phyloP scores from a whole-genome alignment of 208 protist species.

The Trypanosoma lewisi region DNA sequence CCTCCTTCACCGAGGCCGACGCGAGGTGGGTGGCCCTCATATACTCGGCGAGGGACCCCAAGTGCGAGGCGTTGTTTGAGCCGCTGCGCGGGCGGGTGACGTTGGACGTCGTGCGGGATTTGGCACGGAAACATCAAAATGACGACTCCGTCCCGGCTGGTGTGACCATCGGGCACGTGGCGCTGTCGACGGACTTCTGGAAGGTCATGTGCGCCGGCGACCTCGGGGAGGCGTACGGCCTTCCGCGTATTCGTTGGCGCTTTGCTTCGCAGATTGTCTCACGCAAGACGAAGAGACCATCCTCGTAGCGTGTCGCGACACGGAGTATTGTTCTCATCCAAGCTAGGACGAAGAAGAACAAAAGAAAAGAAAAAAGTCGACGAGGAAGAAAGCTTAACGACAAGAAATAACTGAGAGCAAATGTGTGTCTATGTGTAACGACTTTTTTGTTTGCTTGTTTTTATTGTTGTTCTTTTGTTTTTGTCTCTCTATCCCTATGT shows the following conservation, averaged over 20 bases:
- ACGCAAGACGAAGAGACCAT: constrained; percentile 12
- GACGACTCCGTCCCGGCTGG: constrained; percentile 31
- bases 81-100: constrained; percentile 45
- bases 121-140: constrained; percentile 46
- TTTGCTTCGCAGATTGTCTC: constrained; percentile 17
- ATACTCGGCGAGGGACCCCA: constrained; percentile 45
- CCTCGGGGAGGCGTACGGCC: constrained; percentile 58
- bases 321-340: neutral
- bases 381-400: too few relatives aligned
- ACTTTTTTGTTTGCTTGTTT: neutral
- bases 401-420: too few relatives aligned
- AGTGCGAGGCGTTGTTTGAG: constrained; percentile 38
- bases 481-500: neutral
- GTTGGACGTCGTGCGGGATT: constrained; percentile 28
- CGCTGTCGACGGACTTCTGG: constrained; percentile 60
- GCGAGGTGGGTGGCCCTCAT: constrained; percentile 69
- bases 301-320: neutral
- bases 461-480: neutral
- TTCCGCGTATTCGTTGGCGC: constrained; percentile 50
- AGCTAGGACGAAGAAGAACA: neutral
- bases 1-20: constrained; percentile 62
- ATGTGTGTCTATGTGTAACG: too few relatives aligned
- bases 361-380: neutral
- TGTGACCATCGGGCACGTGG: constrained; percentile 34
- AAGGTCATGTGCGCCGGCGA: constrained; percentile 50